A percentile compares a stretch with the other conserved stretches of the same genome.
phyloP scores from a whole-genome alignment of 805 yeast species.

The Hanseniaspora thailandica region DNA sequence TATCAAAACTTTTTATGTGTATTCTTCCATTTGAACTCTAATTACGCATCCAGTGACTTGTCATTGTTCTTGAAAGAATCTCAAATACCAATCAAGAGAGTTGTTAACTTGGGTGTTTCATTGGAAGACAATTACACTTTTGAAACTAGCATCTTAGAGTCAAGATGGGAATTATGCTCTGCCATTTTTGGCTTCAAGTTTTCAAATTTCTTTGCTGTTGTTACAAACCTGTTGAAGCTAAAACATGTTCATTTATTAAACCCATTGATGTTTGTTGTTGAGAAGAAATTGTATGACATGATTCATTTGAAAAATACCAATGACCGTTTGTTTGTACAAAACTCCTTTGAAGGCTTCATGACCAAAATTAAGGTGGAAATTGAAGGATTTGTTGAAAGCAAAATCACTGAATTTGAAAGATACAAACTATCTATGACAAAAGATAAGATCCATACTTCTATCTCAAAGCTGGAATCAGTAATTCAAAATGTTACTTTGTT shows the following conservation, averaged over 20 bases:
- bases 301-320: slow-evolving; percentile 4
- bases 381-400: slow-evolving; percentile 30
- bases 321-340: neutral
- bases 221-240: slow-evolving; percentile 27
- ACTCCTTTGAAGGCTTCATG: slow-evolving; percentile 17
- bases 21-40: slow-evolving; percentile 38
- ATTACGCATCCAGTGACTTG: slow-evolving; percentile 27
- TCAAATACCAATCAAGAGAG: slow-evolving; percentile 20
- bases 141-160: slow-evolving; percentile 2
- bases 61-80: slow-evolving; percentile 32
- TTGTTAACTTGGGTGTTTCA: slow-evolving; percentile 14
- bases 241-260: slow-evolving; percentile 24
- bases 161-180: slow-evolving; percentile 7
- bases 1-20: slow-evolving; percentile 40
- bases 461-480: slow-evolving; percentile 33
- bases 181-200: slow-evolving; percentile 28
- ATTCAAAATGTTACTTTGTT: slow-evolving; percentile 40
- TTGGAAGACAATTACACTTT: neutral
- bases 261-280: slow-evolving; percentile 19
- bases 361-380: slow-evolving; percentile 8
- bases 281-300: slow-evolving; percentile 11
- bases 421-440: slow-evolving; percentile 35
- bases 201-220: slow-evolving; percentile 23
- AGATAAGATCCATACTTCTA: slow-evolving; percentile 24
- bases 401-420: slow-evolving; percentile 31